A percentile compares a stretch with the other conserved stretches of the same genome.
Evolutionary conservation across 1,284 basidiomycete genomes (phyloP).

Genomic region (Melampsora larici-populina): DNA sequence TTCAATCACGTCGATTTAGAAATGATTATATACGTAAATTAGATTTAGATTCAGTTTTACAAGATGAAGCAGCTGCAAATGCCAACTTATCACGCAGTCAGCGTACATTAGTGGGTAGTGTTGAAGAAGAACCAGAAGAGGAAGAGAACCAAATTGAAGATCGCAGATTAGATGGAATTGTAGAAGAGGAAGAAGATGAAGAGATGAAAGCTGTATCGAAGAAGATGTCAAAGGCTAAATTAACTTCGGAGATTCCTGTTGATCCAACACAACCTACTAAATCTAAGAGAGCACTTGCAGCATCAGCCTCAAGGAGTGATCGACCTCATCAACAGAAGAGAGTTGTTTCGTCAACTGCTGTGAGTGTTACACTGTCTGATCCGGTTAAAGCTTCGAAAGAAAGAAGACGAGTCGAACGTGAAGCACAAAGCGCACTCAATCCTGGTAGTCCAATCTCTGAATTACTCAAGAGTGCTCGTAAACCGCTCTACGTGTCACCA

Average conservation of each 20-base stretch:
- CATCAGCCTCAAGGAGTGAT: constrained; percentile 27
- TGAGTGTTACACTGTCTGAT: constrained; percentile 28
- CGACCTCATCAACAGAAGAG: constrained; percentile 32
- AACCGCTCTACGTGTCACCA: constrained; percentile 74
- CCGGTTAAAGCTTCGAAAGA: constrained; percentile 39
- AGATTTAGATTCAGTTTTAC: constrained; percentile 60
- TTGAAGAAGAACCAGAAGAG: constrained; percentile 41
- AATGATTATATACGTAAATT: constrained; percentile 63
- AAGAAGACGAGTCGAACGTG: constrained; percentile 63
- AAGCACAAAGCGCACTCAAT: constrained; percentile 91
- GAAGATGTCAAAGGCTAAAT: constrained; percentile 26
- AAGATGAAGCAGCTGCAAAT: constrained; percentile 52
- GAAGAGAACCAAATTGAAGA: constrained; percentile 29
- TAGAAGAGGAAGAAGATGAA: constrained; percentile 34
- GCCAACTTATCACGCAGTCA: constrained; percentile 47
- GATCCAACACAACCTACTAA: constrained; percentile 5
- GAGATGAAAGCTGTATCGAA: constrained; percentile 16
- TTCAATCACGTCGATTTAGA: constrained; percentile 68
- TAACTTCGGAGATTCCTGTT: constrained; percentile 5
- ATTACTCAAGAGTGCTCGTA: constrained; percentile 75
- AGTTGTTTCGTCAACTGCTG: constrained; percentile 22
- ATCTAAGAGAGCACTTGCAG: constrained; percentile 26
- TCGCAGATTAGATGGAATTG: constrained; percentile 23
- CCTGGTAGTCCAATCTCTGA: constrained; percentile 92
- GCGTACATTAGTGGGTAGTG: constrained; percentile 41